Base-by-base conservation (phyloP, 2,329 filamentous ascomycete species). In the Cercospora citrullina region DNA sequence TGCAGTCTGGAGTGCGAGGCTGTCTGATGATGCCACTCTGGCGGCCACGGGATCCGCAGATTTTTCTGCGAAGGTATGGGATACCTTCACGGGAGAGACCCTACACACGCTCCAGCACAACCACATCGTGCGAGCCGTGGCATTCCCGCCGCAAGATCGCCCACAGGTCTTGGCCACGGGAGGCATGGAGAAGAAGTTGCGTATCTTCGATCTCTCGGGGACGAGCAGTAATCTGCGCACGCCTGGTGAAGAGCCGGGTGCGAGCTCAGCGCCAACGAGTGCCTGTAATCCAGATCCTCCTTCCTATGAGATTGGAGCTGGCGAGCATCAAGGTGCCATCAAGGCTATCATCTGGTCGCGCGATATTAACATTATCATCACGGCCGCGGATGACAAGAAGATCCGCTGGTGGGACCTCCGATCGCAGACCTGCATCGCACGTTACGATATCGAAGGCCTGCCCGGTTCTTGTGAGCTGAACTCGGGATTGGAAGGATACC, bases 21-120 rank as follows among this genome's bases (percentile, higher is more conserved):
- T 99, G 39, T 97, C 93, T 63, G 89, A 92, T 21, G 93, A 98
- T 81, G 92, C 93, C 51, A 89, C 88, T 28, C 90, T 93, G 59
- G 94, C 95, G 66, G 95, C 94, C 9, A 98, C 96, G 36, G 95
- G 92, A 58, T 96, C 94, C 60, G 95, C 95, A 61, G 95, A 99
- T 79, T 99, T 99, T 79, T 69, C 71, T 72, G 96, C 93, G 60
- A 97, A 96, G 80, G 90, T 99, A 63, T 99, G 96, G 95, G 93
- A 99, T 76, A 97, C 95, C 0, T 92, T 96, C 76, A 95, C 92
- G 0, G 96, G 96, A 75, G 94, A 97, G 82, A 89, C 92, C 60
- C 86, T 96, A 51, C 91, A 91, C 76, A 94, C 92, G 3, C 87
- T 99, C 39, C 89, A 94, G 77, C 95, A 99, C 80, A 89, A 93